Evolutionary conservation across 2,329 filamentous ascomycete genomes (phyloP).

Genomic region (Colletotrichum salicis): DNA sequence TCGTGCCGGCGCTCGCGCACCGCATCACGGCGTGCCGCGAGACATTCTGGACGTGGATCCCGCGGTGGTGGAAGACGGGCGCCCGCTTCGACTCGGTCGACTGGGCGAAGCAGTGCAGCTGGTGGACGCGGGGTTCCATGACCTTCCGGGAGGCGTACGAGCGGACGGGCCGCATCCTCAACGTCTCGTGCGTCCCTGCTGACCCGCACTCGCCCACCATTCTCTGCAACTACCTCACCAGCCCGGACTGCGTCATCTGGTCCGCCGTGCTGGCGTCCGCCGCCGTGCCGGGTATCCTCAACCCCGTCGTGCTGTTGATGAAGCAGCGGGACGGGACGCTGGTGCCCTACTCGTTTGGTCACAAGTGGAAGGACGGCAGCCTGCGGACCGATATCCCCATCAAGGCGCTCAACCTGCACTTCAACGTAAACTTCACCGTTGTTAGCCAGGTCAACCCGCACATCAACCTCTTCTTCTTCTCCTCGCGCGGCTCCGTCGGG

Average conservation of each 20-base stretch:
- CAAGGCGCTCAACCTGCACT: conserved; percentile 92
- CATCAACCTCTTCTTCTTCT: conserved; percentile 99
- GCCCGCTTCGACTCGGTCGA: conserved; percentile 93
- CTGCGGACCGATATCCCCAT: conserved; percentile 95
- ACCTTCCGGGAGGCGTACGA: conserved; percentile 96
- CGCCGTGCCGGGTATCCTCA: conserved; percentile 94
- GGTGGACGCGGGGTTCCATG: conserved; percentile 91
- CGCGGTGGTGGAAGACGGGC: conserved; percentile 90
- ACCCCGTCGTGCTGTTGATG: conserved; percentile 93
- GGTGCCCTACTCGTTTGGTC: conserved; percentile 92
- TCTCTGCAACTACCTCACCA: conserved; percentile 93
- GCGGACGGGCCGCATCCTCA: conserved; percentile 91
- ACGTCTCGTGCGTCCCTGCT: conserved; percentile 94
- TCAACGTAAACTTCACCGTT: conserved; percentile 98
- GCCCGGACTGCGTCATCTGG: conserved; percentile 98
- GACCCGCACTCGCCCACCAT: conserved; percentile 94
- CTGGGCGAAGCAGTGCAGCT: conserved; percentile 86
- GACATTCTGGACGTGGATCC: conserved; percentile 77
- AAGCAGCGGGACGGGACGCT: conserved; percentile 82
- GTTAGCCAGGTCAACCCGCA: conserved; percentile 92
- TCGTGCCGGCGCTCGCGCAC: conserved; percentile 87
- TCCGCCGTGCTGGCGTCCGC: conserved; percentile 94
- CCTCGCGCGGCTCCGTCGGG: conserved; percentile 89
- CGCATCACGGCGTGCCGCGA: conserved; percentile 90
- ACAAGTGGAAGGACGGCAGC: conserved; percentile 99